Base-by-base conservation (phyloP, 2,329 filamentous ascomycete genomes). In the Trichoderma gracile region DNA sequence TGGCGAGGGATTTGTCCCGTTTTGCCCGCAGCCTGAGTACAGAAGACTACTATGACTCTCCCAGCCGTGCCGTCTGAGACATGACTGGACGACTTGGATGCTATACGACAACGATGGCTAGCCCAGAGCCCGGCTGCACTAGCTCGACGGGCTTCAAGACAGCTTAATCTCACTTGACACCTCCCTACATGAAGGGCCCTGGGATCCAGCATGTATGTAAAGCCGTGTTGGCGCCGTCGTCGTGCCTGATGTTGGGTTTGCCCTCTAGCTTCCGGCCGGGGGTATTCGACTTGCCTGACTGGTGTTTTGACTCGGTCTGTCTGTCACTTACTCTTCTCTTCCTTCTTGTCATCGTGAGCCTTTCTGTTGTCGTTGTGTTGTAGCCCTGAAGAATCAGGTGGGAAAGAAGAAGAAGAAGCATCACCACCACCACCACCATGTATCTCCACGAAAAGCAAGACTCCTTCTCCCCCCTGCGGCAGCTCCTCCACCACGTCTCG, bases 91-190 rank as follows among this genome's bases (percentile, higher is more conserved):
- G 33, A 10, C n/a, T n/a, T n/a, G n/a, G n/a, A n/a, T n/a, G n/a
- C 8, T 17, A 55, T n/a, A 23, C 52, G 52, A 38, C 33, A 38
- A 38, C 33, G 33, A 38, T 38, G 12, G 33, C 33, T 38, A 14
- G 33, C 33, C 9, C 30, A 30, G 54, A 57, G 25, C 19, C 25
- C 17, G 46, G n/a, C 45, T 43, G 25, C 49, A 52, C 56, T 59
- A 59, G 38, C 21, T 50, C 45, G 56, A 50, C 42, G 30, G 33
- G 33, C 33, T 49, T 38, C 17, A 50, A 30, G 56, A 59, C 45
- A 59, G 56, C 56, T 50, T 50, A 59, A 59, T 59, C 56, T 59
- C 56, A 59, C 46, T n/a, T 50, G 19, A 17, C n/a, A 33, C 38
- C 33, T 25, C 56, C 56, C 56, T 59, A 59, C 45, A 6, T 19